These are phyloP conservation scores for Immersiporthe knoxdaviesiana DNA, from an alignment of 2,329 filamentous ascomycete genomes.

Conservation along the genomic window DNA sequence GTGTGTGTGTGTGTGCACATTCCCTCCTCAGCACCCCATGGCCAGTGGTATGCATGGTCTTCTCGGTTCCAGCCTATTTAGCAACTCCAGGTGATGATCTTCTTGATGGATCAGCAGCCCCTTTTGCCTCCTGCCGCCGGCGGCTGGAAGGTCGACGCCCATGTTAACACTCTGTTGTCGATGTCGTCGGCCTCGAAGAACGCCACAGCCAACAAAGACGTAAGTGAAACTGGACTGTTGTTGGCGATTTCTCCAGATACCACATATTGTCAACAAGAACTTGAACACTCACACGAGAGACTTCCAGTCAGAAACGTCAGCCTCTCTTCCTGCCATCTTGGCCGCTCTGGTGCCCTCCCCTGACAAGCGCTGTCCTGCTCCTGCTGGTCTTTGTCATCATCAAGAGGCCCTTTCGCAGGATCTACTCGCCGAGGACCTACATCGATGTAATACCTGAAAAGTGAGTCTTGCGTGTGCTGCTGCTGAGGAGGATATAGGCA, in stretches of 20 bases:
- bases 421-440: slow-evolving; percentile 33
- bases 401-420: slow-evolving; percentile 29
- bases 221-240: background rate
- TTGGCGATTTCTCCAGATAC: no score
- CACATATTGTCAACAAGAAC: background rate
- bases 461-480: slow-evolving; percentile 10
- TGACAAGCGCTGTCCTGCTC: slow-evolving; percentile 29
- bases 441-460: slow-evolving; percentile 33
- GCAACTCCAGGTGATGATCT: background rate
- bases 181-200: slow-evolving; percentile 4
- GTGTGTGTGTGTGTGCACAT: background rate
- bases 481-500: no score
- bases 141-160: slow-evolving; percentile 2
- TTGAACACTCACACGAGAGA: background rate
- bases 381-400: slow-evolving; percentile 30
- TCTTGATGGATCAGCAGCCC: slow-evolving; percentile 6
- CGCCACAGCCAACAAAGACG: slow-evolving; percentile 20
- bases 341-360: slow-evolving; percentile 31
- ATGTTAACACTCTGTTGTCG: background rate
- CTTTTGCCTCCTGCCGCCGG: background rate
- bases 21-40: background rate
- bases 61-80: background rate
- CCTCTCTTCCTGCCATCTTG: slow-evolving; percentile 27
- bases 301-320: slow-evolving; percentile 24
- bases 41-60: background rate